These are phyloP conservation scores for Aspergillus pseudotamarii DNA, from an alignment of 2,329 filamentous ascomycete species.

Conservation along the genomic window DNA sequence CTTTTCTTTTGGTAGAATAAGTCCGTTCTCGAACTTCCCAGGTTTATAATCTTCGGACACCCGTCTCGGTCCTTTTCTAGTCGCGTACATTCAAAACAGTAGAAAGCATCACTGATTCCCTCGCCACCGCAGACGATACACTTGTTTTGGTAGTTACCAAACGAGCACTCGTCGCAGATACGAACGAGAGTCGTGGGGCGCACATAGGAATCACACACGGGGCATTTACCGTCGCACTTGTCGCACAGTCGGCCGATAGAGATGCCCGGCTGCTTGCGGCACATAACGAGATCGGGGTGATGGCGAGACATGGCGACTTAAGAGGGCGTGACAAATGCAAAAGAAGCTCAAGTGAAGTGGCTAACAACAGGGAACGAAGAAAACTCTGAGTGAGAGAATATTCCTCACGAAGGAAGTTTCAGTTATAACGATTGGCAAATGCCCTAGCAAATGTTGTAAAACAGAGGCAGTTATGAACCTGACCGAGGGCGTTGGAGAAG, in stretches of 20 bases:
- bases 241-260: constrained; percentile 98
- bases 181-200: constrained; percentile 94
- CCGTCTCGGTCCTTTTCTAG: constrained; percentile 96
- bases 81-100: constrained; percentile 98
- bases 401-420: not conserved
- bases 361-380: not conserved
- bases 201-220: constrained; percentile 98
- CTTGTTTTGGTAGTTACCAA: constrained; percentile 99
- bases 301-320: constrained; percentile 76
- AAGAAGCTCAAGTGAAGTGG: not conserved
- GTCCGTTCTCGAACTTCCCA: constrained; percentile 94
- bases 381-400: not conserved
- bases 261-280: constrained; percentile 96
- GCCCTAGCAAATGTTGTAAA: not conserved
- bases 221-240: constrained; percentile 99
- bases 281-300: constrained; percentile 99
- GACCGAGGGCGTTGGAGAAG: constrained; percentile 18
- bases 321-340: not conserved
- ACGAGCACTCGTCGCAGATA: constrained; percentile 99
- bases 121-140: constrained; percentile 98
- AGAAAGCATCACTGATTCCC: constrained; percentile 97
- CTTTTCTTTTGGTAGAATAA: constrained; percentile 76
- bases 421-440: not conserved
- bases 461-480: not conserved
- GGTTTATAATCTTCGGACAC: constrained; percentile 98